These are phyloP conservation scores for Bertia moriformis DNA, from an alignment of 2,329 filamentous ascomycete species.

Conservation along the genomic window DNA sequence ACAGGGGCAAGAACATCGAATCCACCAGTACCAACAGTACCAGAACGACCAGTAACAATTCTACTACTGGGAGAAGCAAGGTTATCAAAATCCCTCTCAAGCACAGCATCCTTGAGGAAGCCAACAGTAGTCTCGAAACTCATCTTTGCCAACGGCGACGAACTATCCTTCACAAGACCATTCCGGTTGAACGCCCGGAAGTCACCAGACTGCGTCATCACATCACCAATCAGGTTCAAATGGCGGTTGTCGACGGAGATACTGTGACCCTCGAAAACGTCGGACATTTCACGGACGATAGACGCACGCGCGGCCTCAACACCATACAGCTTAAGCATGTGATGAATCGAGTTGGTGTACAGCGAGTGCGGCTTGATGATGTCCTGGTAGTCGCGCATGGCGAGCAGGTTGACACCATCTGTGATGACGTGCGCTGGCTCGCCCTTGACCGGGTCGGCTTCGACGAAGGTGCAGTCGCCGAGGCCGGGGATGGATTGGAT, in stretches of 20 bases:
- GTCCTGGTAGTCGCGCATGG: slow-evolving; percentile 78
- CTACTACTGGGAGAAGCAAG: slow-evolving; percentile 72
- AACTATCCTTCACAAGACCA: slow-evolving; percentile 61
- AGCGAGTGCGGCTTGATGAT: slow-evolving; percentile 76
- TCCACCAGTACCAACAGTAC: slow-evolving; percentile 73
- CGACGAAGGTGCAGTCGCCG: slow-evolving; percentile 53
- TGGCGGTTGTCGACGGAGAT: slow-evolving; percentile 87
- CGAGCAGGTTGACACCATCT: slow-evolving; percentile 72
- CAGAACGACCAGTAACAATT: slow-evolving; percentile 73
- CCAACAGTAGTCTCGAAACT: slow-evolving; percentile 94
- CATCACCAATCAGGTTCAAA: slow-evolving; percentile 86
- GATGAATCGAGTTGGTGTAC: slow-evolving; percentile 81
- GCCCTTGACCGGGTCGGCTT: slow-evolving; percentile 35
- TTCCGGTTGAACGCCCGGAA: slow-evolving; percentile 89
- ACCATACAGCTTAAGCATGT: slow-evolving; percentile 74
- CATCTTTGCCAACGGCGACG: slow-evolving; percentile 95
- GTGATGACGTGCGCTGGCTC: slow-evolving; percentile 53
- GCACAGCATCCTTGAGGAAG: slow-evolving; percentile 81
- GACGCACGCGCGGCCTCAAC: slow-evolving; percentile 81
- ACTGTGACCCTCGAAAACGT: slow-evolving; percentile 78
- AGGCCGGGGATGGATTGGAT: slow-evolving; percentile 78
- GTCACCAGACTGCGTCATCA: slow-evolving; percentile 86
- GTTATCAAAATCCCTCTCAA: slow-evolving; percentile 83
- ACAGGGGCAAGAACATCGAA: slow-evolving; percentile 63
- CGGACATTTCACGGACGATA: slow-evolving; percentile 73